Percentiles rank a stretch among this genome's conserved stretches.
Conservation (phyloP, 2,329 filamentous ascomycete species). For the Huntiella savannae region DNA sequence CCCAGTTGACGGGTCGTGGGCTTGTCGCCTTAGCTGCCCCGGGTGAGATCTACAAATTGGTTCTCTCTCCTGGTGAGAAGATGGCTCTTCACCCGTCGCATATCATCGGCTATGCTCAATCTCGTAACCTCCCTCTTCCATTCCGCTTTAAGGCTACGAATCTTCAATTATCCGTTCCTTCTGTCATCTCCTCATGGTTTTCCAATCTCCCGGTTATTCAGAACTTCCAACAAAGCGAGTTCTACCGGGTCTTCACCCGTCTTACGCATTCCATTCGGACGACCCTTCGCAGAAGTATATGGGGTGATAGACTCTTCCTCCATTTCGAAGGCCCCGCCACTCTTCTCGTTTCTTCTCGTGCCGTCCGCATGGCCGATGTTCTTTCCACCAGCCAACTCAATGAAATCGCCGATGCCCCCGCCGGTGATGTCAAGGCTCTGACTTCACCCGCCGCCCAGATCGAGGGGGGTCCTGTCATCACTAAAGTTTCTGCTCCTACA, state of each 20-base stretch:
- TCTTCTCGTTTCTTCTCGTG: conserved; percentile 76
- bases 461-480: too few relatives aligned
- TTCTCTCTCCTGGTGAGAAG: conserved; percentile 64
- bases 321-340: conserved; percentile 76
- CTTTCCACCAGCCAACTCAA: conserved; percentile 65
- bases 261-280: conserved; percentile 53
- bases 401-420: conserved; percentile 69
- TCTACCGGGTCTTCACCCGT: conserved; percentile 52
- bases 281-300: conserved; percentile 62
- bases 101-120: conserved; percentile 75
- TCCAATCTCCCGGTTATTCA: conserved; percentile 55
- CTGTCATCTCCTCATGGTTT: conserved; percentile 39
- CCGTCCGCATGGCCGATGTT: conserved; percentile 56
- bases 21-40: conserved; percentile 68
- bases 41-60: conserved; percentile 77
- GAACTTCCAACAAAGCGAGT: conserved; percentile 48
- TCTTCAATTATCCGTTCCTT: conserved; percentile 58
- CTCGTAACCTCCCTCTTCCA: conserved; percentile 52
- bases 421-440: conserved; percentile 44
- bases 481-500: too few relatives aligned
- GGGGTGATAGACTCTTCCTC: conserved; percentile 84
- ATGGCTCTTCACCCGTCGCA: conserved; percentile 84
- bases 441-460: too few relatives aligned
- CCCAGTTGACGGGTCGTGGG: conserved; percentile 71
- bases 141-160: conserved; percentile 72